phyloP scores from a whole-genome alignment of 495 filamentous ascomycete species.

The Elaphomyces granulatus region DNA sequence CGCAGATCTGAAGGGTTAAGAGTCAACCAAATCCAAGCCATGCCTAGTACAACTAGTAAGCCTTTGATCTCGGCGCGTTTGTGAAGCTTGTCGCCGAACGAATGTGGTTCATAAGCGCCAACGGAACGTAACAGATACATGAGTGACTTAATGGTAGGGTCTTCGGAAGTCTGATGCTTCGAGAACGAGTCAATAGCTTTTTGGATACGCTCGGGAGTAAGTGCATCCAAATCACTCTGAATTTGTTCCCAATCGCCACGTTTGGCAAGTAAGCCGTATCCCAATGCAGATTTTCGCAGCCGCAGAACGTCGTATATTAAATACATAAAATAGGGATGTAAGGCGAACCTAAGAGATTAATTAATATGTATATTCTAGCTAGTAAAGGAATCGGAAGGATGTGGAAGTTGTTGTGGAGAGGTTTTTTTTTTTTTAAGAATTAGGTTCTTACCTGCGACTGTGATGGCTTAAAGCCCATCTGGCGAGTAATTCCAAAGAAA shows the following conservation, averaged over 20 bases:
- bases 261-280: neutral
- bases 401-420: too few species aligned
- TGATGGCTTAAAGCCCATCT: constrained; percentile 8
- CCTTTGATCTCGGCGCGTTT: too few species aligned
- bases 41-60: too few species aligned
- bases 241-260: neutral
- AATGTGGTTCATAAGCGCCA: neutral
- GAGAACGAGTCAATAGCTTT: neutral
- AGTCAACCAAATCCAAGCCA: neutral
- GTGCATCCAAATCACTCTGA: neutral
- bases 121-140: neutral
- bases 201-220: neutral
- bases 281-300: neutral
- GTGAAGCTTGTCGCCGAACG: neutral
- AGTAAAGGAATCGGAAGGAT: too few species aligned
- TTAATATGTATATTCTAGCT: too few species aligned
- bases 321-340: neutral
- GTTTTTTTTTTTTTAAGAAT: neutral
- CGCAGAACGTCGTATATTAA: neutral
- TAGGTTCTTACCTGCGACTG: constrained; percentile 5
- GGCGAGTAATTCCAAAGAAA: constrained; percentile 4
- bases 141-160: neutral
- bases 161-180: too few species aligned
- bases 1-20: neutral
- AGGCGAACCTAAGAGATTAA: too few species aligned